These are phyloP conservation scores for Coelastrella sp. DNA, from an alignment of 139 green algal genomes.

Conservation along the genomic window DNA sequence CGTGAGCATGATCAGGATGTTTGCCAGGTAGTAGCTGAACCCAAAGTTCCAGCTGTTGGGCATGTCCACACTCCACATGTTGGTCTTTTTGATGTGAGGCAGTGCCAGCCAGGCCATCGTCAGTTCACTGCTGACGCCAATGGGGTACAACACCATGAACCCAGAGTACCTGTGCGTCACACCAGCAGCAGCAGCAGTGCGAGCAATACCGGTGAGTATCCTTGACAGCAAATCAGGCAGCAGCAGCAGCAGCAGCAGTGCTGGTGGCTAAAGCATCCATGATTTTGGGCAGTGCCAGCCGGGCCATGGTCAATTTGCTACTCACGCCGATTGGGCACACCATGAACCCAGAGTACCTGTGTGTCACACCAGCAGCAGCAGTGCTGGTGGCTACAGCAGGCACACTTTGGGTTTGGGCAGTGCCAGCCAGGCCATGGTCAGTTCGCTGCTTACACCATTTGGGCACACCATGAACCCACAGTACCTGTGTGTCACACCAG, in stretches of 20 bases:
- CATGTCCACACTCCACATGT: conserved; percentile 73
- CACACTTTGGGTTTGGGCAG: conserved; percentile 66
- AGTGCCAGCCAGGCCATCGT: conserved; percentile 84
- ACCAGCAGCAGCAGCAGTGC: neutral
- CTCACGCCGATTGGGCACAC: conserved; percentile 94
- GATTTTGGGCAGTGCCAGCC: conserved; percentile 79
- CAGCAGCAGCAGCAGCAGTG: conserved; percentile 49
- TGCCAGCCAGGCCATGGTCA: conserved; percentile 86
- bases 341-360: conserved; percentile 92
- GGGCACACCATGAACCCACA: conserved; percentile 95
- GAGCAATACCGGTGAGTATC: too few species aligned
- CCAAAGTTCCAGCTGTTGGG: conserved; percentile 89
- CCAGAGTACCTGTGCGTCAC: conserved; percentile 79
- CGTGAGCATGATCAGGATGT: conserved; percentile 53
- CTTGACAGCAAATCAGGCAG: neutral
- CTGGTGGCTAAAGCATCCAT: neutral
- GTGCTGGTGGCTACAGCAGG: neutral
- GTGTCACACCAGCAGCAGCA: neutral
- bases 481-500: conserved; percentile 70
- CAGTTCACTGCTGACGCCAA: conserved; percentile 91
- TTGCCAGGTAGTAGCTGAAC: conserved; percentile 85
- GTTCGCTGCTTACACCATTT: conserved; percentile 90
- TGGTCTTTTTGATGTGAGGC: conserved; percentile 63
- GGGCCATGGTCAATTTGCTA: conserved; percentile 89
- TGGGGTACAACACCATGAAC: conserved; percentile 95